Percentiles rank a stretch among this genome's conserved stretches.
phyloP scores from a whole-genome alignment of 257 asterid species.

The Dorcoceras hygrometricum region DNA sequence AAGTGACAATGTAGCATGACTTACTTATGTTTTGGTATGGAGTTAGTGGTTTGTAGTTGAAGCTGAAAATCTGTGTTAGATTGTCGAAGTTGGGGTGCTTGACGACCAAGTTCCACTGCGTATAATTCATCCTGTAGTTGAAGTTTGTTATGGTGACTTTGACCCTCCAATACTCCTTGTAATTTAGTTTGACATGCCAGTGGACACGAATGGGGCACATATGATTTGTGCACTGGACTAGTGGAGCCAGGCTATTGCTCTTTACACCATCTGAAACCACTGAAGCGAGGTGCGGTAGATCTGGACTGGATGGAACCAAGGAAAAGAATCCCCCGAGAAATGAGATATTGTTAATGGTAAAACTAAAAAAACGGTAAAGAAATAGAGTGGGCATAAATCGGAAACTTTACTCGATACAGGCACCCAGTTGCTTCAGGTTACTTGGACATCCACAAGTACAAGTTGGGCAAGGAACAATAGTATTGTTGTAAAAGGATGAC shows the following conservation, averaged over 20 bases:
- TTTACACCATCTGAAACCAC: conserved; percentile 43
- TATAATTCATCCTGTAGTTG: conserved; percentile 58
- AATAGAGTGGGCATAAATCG: background rate
- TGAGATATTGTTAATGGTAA: background rate
- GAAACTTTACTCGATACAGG: conserved; percentile 65
- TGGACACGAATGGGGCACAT: conserved; percentile 70
- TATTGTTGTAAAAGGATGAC: conserved; percentile 80
- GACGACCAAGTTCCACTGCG: conserved; percentile 54
- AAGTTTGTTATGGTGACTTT: conserved; percentile 54
- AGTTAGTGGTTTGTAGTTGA: conserved; percentile 59
- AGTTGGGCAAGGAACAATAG: conserved; percentile 89
- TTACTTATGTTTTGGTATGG: conserved; percentile 57
- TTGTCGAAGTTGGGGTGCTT: conserved; percentile 66
- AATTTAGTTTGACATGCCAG: conserved; percentile 61
- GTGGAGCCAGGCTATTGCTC: conserved; percentile 36
- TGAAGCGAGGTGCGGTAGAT: conserved; percentile 51
- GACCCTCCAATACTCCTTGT: conserved; percentile 65
- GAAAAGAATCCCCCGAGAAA: background rate
- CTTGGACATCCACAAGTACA: conserved; percentile 92
- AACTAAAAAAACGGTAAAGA: too few relatives aligned
- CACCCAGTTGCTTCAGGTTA: conserved; percentile 58
- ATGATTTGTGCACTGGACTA: conserved; percentile 58
- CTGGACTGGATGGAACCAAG: conserved; percentile 36
- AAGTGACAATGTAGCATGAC: background rate
- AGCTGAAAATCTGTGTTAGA: conserved; percentile 56